Base-by-base conservation (phyloP, 2,329 filamentous ascomycete species). In the Colletotrichum tabaci region DNA sequence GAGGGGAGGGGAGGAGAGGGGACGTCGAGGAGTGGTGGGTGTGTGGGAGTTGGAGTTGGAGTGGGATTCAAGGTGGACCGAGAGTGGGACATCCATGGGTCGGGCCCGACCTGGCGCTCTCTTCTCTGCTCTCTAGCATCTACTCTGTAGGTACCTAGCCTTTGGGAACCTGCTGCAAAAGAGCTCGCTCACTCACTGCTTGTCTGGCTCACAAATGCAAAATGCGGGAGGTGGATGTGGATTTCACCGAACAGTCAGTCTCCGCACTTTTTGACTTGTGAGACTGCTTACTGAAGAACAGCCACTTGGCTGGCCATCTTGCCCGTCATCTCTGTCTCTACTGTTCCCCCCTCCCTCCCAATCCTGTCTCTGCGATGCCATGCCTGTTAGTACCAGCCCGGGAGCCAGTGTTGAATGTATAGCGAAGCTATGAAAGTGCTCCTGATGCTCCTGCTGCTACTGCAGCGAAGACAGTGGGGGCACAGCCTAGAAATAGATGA, bases 221-320 rank as follows among this genome's bases (percentile, higher is more conserved):
- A 68, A 63, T 71, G 68, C 65, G 65, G 65, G 58, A 68, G 68
- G 68, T 68, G 68, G 58, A 65, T 71, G 68, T 71, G 65, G 68
- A 63, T 38, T 38, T 60, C 18, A 13, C 46, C 46, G 13, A 50
- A 30, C n/a, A 13, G 58, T 61, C 46, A 57, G 50, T 40, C 66
- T 47, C 23, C 35, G 26, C 23, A 50, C 42, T 13, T 49, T 30
- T 49, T 18, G 30, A 58, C 62, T 49, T 38, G 35, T 49, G 60
- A 72, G 52, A 64, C 38, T 44, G 18, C 44, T 56, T 23, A 5
- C 53, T 56, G 47, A 60, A 57, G 53, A 57, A 38, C 50, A 61
- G 61, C 57, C 57, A 18, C 46, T 38, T 40, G 30, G 35, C 30
- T 35, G 18, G n/a, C n/a, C 30, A 49, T 13, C 12, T 18, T 50